These are phyloP conservation scores for Syzygium aromaticum DNA, from an alignment of 345 rosid species.

Conservation along the genomic window DNA sequence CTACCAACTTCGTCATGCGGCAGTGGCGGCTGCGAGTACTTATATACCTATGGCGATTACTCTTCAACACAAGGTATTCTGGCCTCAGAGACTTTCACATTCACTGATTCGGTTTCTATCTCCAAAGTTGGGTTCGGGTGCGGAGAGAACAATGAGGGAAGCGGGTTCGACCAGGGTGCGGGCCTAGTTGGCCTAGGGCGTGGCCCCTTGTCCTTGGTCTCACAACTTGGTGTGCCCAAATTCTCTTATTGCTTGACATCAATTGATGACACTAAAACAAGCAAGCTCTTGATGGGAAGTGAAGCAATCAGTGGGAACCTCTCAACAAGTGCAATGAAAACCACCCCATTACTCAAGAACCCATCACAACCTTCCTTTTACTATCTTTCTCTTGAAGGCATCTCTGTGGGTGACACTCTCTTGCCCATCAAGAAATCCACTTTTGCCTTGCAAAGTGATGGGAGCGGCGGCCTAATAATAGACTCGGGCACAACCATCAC, in stretches of 20 bases:
- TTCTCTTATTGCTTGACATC: slow-evolving; percentile 82
- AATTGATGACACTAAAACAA: slow-evolving; percentile 40
- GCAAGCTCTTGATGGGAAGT: slow-evolving; percentile 66
- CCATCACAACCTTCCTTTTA: slow-evolving; percentile 76
- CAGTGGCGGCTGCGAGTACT: slow-evolving; percentile 44
- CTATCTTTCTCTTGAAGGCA: slow-evolving; percentile 79
- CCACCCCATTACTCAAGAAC: slow-evolving; percentile 50
- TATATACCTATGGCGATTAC: slow-evolving; percentile 77
- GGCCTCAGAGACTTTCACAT: slow-evolving; percentile 63
- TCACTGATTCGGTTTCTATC: slow-evolving; percentile 26
- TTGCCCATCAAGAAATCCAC: slow-evolving; percentile 58
- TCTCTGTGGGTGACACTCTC: slow-evolving; percentile 59
- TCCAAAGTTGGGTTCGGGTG: slow-evolving; percentile 72
- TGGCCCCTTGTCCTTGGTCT: slow-evolving; percentile 65
- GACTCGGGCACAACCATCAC: slow-evolving; percentile 94
- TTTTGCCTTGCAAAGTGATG: slow-evolving; percentile 56
- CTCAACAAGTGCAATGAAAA: slow-evolving; percentile 13
- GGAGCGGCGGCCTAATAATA: slow-evolving; percentile 79
- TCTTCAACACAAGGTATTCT: slow-evolving; percentile 74
- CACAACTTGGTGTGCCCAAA: slow-evolving; percentile 64
- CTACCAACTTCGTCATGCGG: slow-evolving; percentile 49
- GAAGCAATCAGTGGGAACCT: slow-evolving; percentile 17
- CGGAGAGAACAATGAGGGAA: slow-evolving; percentile 71
- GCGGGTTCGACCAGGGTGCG: slow-evolving; percentile 73
- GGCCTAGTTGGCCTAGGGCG: slow-evolving; percentile 93